phyloP scores from a whole-genome alignment of 2,329 filamentous ascomycete genomes.

The Aspergillus costaricaensis region DNA sequence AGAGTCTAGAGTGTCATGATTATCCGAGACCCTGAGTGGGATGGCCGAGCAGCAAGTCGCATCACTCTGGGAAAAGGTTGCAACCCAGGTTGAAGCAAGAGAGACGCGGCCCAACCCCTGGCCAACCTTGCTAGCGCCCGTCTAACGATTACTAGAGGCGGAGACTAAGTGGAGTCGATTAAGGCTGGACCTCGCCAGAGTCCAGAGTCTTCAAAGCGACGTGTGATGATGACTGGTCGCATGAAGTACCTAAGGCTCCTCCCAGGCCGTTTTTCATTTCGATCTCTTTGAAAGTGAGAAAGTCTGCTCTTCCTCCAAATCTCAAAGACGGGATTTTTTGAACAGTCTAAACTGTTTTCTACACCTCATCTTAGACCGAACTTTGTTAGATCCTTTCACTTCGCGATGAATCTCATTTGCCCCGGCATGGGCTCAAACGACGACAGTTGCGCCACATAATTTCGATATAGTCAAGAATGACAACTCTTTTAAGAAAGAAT shows the following conservation, averaged over 20 bases:
- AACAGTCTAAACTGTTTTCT: not conserved
- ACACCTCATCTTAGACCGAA: constrained; percentile 10
- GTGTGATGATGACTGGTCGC: constrained; percentile 13
- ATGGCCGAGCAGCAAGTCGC: not conserved
- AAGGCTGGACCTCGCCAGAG: constrained; percentile 22
- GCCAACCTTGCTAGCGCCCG: constrained; percentile 21
- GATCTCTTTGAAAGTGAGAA: constrained; percentile 7
- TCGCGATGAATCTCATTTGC: not conserved
- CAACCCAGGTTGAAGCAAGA: constrained; percentile 8
- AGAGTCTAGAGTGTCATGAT: not conserved
- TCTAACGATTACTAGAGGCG: constrained; percentile 28
- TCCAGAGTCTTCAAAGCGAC: constrained; percentile 11
- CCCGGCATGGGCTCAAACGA: not conserved
- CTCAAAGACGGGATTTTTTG: no score
- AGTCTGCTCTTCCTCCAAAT: constrained; percentile 1
- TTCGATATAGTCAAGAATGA: not conserved
- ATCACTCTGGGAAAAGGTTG: constrained; percentile 3
- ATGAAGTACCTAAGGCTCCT: constrained; percentile 2
- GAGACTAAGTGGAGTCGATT: constrained; percentile 25
- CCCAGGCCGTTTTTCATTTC: constrained; percentile 6
- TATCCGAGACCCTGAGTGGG: constrained; percentile 12
- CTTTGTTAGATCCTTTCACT: constrained; percentile 4
- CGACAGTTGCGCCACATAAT: constrained; percentile 3
- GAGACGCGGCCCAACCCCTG: constrained; percentile 25
- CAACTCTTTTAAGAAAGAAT: not conserved